A percentile compares a stretch with the other conserved stretches of the same genome.
Conservation (phyloP, 257 asterid species). For the Cynanchum wilfordii region DNA sequence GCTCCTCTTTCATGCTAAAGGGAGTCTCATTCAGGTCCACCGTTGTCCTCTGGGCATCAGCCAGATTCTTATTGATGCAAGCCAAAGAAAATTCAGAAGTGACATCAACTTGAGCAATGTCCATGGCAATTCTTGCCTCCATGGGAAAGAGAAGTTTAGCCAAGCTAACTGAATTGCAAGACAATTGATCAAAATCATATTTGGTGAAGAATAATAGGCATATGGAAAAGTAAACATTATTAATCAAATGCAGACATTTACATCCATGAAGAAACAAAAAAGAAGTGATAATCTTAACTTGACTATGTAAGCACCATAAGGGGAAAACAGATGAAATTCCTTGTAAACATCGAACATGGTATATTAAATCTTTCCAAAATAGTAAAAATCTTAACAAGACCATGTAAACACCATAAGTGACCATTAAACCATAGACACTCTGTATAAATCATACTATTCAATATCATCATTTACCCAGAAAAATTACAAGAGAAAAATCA, state of each 20-base stretch:
- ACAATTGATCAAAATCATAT: not conserved
- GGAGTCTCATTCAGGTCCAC: constrained; percentile 93
- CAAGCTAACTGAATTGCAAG: constrained; percentile 59
- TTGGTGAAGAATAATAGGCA: not conserved
- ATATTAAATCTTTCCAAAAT: not conserved
- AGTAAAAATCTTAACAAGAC: not conserved
- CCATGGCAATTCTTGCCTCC: constrained; percentile 97
- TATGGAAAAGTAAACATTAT: not conserved
- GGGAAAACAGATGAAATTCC: not conserved
- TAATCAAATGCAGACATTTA: not conserved
- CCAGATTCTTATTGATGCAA: constrained; percentile 33
- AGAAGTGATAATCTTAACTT: not conserved
- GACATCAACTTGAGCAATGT: constrained; percentile 91
- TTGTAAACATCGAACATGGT: not conserved
- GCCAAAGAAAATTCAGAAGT: constrained; percentile 53
- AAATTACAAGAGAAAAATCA: not conserved
- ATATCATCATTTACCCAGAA: not conserved
- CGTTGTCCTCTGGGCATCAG: constrained; percentile 43
- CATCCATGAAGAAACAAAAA: not conserved
- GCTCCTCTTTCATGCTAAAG: constrained; percentile 85
- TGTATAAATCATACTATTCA: not conserved
- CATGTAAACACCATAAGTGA: not conserved
- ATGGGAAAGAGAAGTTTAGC: constrained; percentile 81
- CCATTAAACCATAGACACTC: not conserved
- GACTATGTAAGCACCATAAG: not conserved